phyloP scores from a whole-genome alignment of 2,329 filamentous ascomycete species.

The Gnomoniopsis smithogilvyi region DNA sequence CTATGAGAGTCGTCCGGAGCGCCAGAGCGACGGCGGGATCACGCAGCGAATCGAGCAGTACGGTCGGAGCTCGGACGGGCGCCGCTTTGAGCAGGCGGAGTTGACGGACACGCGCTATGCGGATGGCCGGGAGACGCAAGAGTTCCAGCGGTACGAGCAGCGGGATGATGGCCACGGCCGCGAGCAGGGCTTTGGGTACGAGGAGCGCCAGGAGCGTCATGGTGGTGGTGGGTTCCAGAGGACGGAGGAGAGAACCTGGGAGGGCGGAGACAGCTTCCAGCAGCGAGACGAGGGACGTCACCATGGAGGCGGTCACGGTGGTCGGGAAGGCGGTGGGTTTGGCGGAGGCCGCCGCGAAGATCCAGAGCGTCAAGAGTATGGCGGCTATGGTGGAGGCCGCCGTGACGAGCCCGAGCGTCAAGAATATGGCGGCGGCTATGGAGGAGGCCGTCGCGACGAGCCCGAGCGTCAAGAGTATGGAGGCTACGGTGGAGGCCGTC shows the following conservation, averaged over 20 bases:
- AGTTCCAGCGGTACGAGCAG: slow-evolving; percentile 63
- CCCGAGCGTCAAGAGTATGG: slow-evolving; percentile 16
- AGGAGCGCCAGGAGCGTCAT: slow-evolving; percentile 55
- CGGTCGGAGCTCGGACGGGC: slow-evolving; percentile 44
- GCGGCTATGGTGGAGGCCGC: slow-evolving; percentile 21
- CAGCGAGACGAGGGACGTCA: slow-evolving; percentile 26
- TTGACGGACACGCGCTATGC: slow-evolving; percentile 56
- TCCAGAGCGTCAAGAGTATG: slow-evolving; percentile 15
- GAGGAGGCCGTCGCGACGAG: slow-evolving; percentile 23
- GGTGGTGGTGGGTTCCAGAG: slow-evolving; percentile 56
- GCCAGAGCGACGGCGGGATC: slow-evolving; percentile 58
- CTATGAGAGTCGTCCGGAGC: slow-evolving; percentile 44
- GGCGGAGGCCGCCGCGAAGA: slow-evolving; percentile 22
- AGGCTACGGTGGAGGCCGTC: slow-evolving; percentile 17
- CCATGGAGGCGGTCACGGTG: slow-evolving; percentile 25
- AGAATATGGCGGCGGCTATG: slow-evolving; percentile 18
- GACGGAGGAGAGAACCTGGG: slow-evolving; percentile 51
- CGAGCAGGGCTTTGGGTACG: slow-evolving; percentile 50
- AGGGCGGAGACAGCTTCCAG: slow-evolving; percentile 25
- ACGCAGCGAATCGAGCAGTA: slow-evolving; percentile 61
- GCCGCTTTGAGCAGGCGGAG: slow-evolving; percentile 59
- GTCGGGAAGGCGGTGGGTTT: slow-evolving; percentile 21
- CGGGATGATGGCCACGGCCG: slow-evolving; percentile 38
- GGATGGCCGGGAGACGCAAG: slow-evolving; percentile 53
- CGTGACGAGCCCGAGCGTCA: slow-evolving; percentile 20